These are phyloP conservation scores for Pseudonitzschia multiseries DNA, from an alignment of 108 stramenopile genomes.

Conservation along the genomic window DNA sequence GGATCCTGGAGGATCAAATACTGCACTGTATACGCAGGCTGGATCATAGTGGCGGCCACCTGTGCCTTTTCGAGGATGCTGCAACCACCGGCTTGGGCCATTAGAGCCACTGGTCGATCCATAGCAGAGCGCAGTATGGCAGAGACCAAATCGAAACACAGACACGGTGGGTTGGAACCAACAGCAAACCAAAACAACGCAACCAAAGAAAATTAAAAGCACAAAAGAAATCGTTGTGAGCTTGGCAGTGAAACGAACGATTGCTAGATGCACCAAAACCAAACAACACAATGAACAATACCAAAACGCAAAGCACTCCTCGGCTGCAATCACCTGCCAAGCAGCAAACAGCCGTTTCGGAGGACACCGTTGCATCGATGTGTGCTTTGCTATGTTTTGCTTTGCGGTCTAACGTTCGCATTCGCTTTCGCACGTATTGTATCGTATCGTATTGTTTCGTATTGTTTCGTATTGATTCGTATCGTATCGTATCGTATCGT, in stretches of 20 bases:
- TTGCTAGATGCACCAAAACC: neutral
- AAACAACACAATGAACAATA: neutral
- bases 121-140: no score
- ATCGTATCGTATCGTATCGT: neutral
- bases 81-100: slow-evolving; percentile 46
- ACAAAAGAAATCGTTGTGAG: no score
- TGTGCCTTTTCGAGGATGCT: slow-evolving; percentile 45
- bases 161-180: neutral
- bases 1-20: slow-evolving; percentile 43
- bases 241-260: no score
- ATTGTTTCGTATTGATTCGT: neutral
- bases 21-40: slow-evolving; percentile 34
- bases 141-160: neutral
- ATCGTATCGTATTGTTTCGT: no score
- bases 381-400: no score
- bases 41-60: slow-evolving; percentile 36
- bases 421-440: no score
- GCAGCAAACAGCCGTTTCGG: neutral
- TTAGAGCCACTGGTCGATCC: slow-evolving; percentile 31
- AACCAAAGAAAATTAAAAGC: no score
- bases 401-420: no score
- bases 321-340: no score
- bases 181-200: neutral
- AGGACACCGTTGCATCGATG: no score
- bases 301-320: no score